Evolutionary conservation across 1,284 basidiomycete genomes (phyloP), one percentile per base, ranked within the genome.

Genomic region (Trichosporon inkin): DNA sequence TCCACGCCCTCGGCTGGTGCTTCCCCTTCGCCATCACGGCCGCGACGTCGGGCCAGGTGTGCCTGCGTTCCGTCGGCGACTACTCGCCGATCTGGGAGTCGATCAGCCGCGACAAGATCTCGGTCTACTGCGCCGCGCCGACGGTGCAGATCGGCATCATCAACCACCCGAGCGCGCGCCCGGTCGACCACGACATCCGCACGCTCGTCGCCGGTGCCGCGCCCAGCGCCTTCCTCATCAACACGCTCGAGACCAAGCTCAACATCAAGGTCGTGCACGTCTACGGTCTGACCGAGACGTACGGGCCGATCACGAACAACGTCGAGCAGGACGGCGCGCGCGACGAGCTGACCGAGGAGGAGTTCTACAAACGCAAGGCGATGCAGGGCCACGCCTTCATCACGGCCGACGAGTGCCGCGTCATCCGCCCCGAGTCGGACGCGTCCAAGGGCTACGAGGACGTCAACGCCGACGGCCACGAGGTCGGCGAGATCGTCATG

Each of bases 241-340:
- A 35, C 53, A 58, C 59, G 24, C 62, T 64, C 41, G 62, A 64
- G 54, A 62, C 55, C 47, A 60, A 63, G 62, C 56, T 64, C 59
- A 54, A 61, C 62, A 61, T 64, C 51, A 37, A 56, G 14, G 62
- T 64, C 51, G 37, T 64, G 13, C 62, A 64, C 59, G 62, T 64
- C 79, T 92, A 52, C 89, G 92, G 88, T 88, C 52, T 64, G 20
- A 67, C 65, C 20, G 65, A 67, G 57, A 64, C 63, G 11, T 62
- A 61, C 54, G 62, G 61, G 39, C 65, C 65, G 6, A 53, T 62
- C 38, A 63, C 58, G 28, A 60, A 39, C 54, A 61, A 57, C 38
- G 32, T 58, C 36, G 53, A 64, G 62, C 59, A 58, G 22, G 56
- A 53, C 53, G 62, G 61, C 56, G 58, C 57, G 62, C 19, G 22